These are phyloP conservation scores for Amanita muscaria DNA, from an alignment of 768 basidiomycete species.

Conservation along the genomic window DNA sequence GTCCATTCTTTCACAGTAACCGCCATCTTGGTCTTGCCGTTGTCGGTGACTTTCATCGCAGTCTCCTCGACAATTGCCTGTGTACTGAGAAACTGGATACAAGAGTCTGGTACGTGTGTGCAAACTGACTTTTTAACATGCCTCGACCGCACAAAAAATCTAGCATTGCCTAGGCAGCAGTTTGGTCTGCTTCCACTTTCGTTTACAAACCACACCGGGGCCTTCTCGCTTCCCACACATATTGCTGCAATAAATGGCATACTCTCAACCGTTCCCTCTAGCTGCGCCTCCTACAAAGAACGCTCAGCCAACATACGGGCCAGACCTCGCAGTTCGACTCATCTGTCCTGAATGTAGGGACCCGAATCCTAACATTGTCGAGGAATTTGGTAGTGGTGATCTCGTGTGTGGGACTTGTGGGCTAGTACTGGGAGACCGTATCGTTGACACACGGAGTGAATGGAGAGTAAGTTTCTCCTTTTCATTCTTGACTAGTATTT, in stretches of 20 bases:
- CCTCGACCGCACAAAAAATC: neutral
- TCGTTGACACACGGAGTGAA: constrained; percentile 97
- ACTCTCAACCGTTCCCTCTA: constrained; percentile 74
- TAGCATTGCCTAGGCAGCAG: neutral
- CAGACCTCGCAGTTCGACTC: constrained; percentile 80
- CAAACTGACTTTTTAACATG: neutral
- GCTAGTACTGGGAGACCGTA: constrained; percentile 88
- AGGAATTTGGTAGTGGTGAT: constrained; percentile 97
- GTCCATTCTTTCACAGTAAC: constrained; percentile 1
- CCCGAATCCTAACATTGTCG: constrained; percentile 88
- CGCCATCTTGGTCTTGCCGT: constrained; percentile 2
- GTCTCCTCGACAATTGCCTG: neutral
- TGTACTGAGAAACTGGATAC: constrained; percentile 1
- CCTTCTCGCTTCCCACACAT: constrained; percentile 17
- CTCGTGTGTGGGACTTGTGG: constrained; percentile 93
- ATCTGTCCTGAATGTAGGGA: constrained; percentile 95
- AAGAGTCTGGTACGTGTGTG: neutral
- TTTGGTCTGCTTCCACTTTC: constrained; percentile 1
- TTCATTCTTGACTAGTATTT: constrained; percentile 1
- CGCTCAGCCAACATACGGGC: constrained; percentile 57
- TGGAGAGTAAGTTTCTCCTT: constrained; percentile 69
- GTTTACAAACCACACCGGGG: neutral
- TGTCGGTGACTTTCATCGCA: constrained; percentile 5
- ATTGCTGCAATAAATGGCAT: constrained; percentile 54
- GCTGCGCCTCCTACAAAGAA: constrained; percentile 48